Base-by-base conservation (phyloP, 2,329 filamentous ascomycete species). In the Aspergillus eucalypticola region DNA sequence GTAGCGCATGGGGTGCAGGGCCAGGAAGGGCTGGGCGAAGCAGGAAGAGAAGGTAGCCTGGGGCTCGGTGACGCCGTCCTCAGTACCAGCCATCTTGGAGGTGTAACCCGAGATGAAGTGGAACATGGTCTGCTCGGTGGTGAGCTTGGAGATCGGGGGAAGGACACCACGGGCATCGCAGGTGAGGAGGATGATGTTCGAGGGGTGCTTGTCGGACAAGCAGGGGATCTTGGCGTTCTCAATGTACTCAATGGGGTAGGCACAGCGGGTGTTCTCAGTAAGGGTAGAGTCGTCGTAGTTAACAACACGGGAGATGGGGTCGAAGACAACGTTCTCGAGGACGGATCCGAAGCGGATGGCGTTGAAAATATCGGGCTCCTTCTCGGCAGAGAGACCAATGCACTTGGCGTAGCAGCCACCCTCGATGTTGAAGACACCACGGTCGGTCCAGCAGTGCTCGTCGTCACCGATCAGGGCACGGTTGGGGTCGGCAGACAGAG, bases 61-160 rank as follows among this genome's bases (percentile, higher is more conserved):
- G 66, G 95, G 95, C 82, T 99, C 95, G 8, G 91, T 96, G 67
- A 99, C 88, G 74, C 95, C 95, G 67, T 97, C 92, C 83, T 99
- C 95, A 35, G 95, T 99, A 74, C 95, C 95, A 67, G 95, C 95
- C 95, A 99, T 99, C 89, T 99, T 99, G 76, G 94, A 98, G 66
- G 95, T 99, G 86, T 99, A 99, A 71, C 95, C 95, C 17, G 91
- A 96, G 81, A 99, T 99, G 88, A 99, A 99, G 86, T 99, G 95
- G 89, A 98, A 99, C 94, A 99, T 98, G 79, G 92, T 96, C 83
- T 98, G 95, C 73, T 91, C 88, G 66, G 90, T 87, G 84, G 90
- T 88, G 76, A 99, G 90, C 86, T 98, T 98, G 73, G 92, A 97
- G 81, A 99, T 98, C 52, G 95, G 95, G 59, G 95, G 95, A 59